Conservation (phyloP, 768 basidiomycete genomes). For the Hypsizygus marmoreus region DNA sequence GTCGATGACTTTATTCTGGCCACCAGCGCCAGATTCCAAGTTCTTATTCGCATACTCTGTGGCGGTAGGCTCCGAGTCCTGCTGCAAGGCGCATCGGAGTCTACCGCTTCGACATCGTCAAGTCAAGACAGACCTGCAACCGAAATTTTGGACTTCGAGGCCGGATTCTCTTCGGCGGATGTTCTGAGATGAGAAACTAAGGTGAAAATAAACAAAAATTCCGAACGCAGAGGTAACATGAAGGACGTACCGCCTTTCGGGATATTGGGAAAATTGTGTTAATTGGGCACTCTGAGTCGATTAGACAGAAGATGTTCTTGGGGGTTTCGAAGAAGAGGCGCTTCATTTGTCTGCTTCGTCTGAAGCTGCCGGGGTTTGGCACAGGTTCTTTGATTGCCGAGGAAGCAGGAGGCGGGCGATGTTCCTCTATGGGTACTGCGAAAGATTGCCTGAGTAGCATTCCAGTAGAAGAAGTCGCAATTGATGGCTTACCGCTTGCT, state of each 20-base stretch:
- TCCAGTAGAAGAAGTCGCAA: conserved; percentile 26
- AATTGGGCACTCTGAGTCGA: conserved; percentile 75
- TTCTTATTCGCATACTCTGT: conserved; percentile 45
- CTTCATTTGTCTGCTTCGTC: conserved; percentile 65
- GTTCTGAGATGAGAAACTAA: conserved; percentile 34
- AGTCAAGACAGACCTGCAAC: conserved; percentile 63
- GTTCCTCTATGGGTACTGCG: conserved; percentile 63
- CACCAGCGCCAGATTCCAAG: conserved; percentile 34
- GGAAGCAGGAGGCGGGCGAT: conserved; percentile 40
- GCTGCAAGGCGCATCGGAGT: conserved; percentile 61
- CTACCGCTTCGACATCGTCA: conserved; percentile 76
- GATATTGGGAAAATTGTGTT: conserved; percentile 56
- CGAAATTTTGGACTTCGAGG: conserved; percentile 60
- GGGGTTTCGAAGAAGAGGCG: conserved; percentile 63
- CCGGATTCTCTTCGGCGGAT: conserved; percentile 59
- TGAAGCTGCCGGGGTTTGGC: conserved; percentile 67
- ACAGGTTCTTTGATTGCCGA: conserved; percentile 76
- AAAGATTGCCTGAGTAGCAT: conserved; percentile 25
- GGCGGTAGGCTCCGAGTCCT: conserved; percentile 49
- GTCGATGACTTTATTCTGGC: conserved; percentile 47
- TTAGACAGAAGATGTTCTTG: conserved; percentile 66
- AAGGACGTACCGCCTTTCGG: conserved; percentile 68
- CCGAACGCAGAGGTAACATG: conserved; percentile 9
- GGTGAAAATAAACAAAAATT: conserved; percentile 31
- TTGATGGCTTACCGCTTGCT: conserved; percentile 62